Percentiles rank a stretch among this genome's conserved stretches.
phyloP scores from a whole-genome alignment of 345 rosid species.

The Psidium friedrichsthalianum region DNA sequence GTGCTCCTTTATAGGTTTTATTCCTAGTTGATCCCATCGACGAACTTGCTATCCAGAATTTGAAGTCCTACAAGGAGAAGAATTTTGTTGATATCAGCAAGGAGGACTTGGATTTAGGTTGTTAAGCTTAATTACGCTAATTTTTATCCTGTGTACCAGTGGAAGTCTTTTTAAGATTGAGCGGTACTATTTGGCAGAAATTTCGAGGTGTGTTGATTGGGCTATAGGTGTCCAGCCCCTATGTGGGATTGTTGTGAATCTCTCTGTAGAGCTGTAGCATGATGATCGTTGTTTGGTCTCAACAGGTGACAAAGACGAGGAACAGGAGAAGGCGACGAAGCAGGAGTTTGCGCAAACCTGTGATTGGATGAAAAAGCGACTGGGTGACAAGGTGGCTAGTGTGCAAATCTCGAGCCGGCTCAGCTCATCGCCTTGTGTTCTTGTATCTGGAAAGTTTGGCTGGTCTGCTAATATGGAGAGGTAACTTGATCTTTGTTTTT shows the following conservation, averaged over 20 bases:
- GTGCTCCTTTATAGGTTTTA: slow-evolving; percentile 42
- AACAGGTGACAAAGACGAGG: slow-evolving; percentile 86
- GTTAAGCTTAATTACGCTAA: slow-evolving; percentile 3
- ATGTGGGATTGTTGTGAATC: neutral
- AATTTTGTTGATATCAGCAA: slow-evolving; percentile 93
- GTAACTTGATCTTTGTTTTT: slow-evolving; percentile 16
- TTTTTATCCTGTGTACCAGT: neutral
- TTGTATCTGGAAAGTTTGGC: slow-evolving; percentile 90
- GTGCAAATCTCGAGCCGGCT: slow-evolving; percentile 85
- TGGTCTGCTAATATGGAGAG: slow-evolving; percentile 99
- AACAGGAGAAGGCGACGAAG: slow-evolving; percentile 62
- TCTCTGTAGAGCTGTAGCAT: neutral
- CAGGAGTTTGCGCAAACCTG: slow-evolving; percentile 85
- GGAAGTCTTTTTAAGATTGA: neutral
- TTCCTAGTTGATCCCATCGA: slow-evolving; percentile 88
- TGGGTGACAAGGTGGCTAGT: slow-evolving; percentile 85
- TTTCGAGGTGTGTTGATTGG: neutral
- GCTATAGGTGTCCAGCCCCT: neutral
- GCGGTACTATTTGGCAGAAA: neutral
- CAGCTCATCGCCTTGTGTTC: slow-evolving; percentile 95
- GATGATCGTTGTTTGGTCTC: slow-evolving; percentile 6
- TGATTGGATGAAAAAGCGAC: slow-evolving; percentile 87
- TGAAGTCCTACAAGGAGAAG: slow-evolving; percentile 91
- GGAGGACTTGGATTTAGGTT: slow-evolving; percentile 93
- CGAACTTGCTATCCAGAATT: slow-evolving; percentile 83